Evolutionary conservation across 2,329 filamentous ascomycete species (phyloP).

Genomic region (Cordyceps pruinosa): DNA sequence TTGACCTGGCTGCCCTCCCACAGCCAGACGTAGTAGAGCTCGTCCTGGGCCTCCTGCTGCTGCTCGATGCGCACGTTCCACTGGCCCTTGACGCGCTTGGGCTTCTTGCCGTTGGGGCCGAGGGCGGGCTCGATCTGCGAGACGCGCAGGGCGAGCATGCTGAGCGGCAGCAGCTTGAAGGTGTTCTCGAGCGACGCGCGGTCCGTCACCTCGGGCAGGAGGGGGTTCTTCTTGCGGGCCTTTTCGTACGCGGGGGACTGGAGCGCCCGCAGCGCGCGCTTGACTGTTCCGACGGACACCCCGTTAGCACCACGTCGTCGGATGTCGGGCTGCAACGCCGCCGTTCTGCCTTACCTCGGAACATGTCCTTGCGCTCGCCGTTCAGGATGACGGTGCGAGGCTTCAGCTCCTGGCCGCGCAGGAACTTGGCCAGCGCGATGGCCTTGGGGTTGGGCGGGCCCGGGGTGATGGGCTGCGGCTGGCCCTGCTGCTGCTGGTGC

Average conservation of each 20-base stretch:
- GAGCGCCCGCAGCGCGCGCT: conserved; percentile 86
- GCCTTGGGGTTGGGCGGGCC: conserved; percentile 85
- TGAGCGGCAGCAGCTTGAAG: conserved; percentile 92
- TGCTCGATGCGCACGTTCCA: conserved; percentile 96
- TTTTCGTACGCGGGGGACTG: conserved; percentile 86
- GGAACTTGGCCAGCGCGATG: conserved; percentile 80
- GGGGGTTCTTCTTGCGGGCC: conserved; percentile 80
- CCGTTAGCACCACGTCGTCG: neutral
- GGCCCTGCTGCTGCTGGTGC: conserved; percentile 35
- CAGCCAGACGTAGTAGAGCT: conserved; percentile 94
- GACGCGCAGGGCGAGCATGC: conserved; percentile 86
- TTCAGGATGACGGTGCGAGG: conserved; percentile 85
- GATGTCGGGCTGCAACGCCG: too few relatives aligned
- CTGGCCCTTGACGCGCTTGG: conserved; percentile 87
- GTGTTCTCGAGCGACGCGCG: conserved; percentile 83
- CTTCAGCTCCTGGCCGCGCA: conserved; percentile 80
- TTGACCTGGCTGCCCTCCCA: conserved; percentile 93
- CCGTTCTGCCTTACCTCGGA: conserved; percentile 58
- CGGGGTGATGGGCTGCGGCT: conserved; percentile 62
- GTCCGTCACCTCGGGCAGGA: conserved; percentile 82
- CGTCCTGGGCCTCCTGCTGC: conserved; percentile 81
- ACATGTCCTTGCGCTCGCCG: conserved; percentile 97
- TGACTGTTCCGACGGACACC: conserved; percentile 54
- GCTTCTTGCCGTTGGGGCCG: conserved; percentile 57
- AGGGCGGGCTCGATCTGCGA: conserved; percentile 65